Conservation (phyloP, 208 protist genomes). For the Kentomonas sorsogonicus region DNA sequence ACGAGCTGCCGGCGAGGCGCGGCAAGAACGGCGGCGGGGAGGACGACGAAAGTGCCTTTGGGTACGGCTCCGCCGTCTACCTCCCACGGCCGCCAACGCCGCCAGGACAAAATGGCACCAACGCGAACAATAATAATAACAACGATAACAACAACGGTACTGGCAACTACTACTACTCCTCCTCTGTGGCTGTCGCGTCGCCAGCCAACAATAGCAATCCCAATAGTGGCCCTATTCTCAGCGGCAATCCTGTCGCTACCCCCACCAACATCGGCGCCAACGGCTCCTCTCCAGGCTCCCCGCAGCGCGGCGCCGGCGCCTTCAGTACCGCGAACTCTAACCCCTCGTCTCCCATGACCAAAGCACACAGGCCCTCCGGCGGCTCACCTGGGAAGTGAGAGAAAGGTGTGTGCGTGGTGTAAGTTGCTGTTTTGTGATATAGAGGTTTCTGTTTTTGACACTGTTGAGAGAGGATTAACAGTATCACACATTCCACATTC, state of each 20-base stretch:
- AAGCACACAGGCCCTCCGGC: no score
- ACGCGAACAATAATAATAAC: background rate
- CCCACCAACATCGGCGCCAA: background rate
- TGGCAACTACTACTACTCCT: background rate
- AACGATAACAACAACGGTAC: slow-evolving; percentile 2
- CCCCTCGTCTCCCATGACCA: no score
- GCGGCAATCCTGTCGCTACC: background rate
- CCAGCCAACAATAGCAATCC: background rate
- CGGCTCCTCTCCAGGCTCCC: background rate
- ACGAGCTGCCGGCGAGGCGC: background rate
- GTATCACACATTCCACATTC: background rate
- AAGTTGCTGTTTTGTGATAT: no score
- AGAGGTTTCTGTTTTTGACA: no score
- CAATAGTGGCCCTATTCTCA: background rate
- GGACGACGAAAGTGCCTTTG: no score
- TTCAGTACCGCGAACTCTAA: background rate
- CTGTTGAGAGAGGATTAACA: no score
- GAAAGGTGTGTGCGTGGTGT: no score
- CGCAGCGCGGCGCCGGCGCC: background rate
- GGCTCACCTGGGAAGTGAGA: no score
- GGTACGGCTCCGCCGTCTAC: background rate
- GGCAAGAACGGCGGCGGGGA: no score
- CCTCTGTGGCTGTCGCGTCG: no score
- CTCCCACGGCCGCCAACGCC: background rate
- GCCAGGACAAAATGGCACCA: background rate